Conservation (phyloP, 2,329 filamentous ascomycete species). For the Aphanocladium album region DNA sequence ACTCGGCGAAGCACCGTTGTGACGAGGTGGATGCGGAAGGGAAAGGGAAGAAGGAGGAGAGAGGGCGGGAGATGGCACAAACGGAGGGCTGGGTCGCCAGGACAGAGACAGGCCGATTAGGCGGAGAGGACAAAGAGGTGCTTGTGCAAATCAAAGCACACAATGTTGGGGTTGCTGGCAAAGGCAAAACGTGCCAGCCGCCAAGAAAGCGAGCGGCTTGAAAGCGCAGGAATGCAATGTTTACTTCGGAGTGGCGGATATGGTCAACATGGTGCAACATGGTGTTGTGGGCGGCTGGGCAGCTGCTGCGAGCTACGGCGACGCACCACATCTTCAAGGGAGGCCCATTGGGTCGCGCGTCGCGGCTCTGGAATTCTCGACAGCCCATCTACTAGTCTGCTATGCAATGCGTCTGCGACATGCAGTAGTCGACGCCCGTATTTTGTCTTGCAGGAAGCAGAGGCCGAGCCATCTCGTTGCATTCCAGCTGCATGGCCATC, state of each 20-base stretch:
- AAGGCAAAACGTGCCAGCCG: conserved; percentile 13
- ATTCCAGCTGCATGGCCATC: conserved; percentile 22
- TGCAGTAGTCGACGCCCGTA: background rate
- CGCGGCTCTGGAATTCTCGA: conserved; percentile 8
- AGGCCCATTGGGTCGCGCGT: conserved; percentile 4
- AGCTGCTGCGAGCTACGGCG: background rate
- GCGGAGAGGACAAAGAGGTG: background rate
- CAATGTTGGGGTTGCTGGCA: background rate
- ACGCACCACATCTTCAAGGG: conserved; percentile 3
- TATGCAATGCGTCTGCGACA: conserved; percentile 1
- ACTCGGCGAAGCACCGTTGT: background rate
- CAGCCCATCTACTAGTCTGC: background rate
- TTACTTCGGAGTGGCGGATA: conserved; percentile 12
- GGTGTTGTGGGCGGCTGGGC: conserved; percentile 1
- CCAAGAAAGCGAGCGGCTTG: conserved; percentile 13
- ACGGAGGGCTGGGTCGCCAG: background rate
- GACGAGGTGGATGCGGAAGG: conserved; percentile 6
- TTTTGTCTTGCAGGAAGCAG: conserved; percentile 6
- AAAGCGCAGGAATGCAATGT: conserved; percentile 18
- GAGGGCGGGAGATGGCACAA: conserved; percentile 8
- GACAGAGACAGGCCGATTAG: conserved; percentile 6
- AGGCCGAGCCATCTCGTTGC: conserved; percentile 20
- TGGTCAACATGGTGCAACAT: conserved; percentile 14
- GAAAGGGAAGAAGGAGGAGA: conserved; percentile 11
- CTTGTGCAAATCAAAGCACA: background rate